Evolutionary conservation across 2,329 filamentous ascomycete genomes (phyloP), one percentile per base, ranked within the genome.

Genomic region (Sordariomycetes sp.): DNA sequence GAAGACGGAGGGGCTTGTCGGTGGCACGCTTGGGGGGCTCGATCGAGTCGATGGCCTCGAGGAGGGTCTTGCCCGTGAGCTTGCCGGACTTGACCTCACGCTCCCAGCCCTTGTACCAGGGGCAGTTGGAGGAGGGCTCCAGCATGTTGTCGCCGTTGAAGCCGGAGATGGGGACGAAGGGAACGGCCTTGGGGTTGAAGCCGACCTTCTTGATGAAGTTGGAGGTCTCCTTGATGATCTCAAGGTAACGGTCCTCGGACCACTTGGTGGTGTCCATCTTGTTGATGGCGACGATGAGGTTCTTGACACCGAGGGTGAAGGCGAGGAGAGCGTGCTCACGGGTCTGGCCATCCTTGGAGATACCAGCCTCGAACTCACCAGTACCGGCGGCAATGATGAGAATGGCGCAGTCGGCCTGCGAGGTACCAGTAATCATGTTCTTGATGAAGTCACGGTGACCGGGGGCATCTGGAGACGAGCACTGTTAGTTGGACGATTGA

Each of bases 391-490:
- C 94, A 81, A 99, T 99, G 83, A 99, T 97, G 85, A 99, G 92
- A 79, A 99, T 90, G 74, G 94, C 94, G 82, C 94, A 97, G 76
- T 99, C 94, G 72, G 94, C 94, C 89, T 97, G 94, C 79, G 94
- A 99, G 75, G 94, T 97, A 92, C 94, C 94, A 88, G 94, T 97
- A 80, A 99, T 99, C 94, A 99, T 99, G 92, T 97, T 99, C 93
- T 99, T 99, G 90, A 99, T 97, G 87, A 97, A 99, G 77, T 99
- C 94, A 94, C 94, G 93, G 82, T 99, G 94, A 81, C 94, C 94
- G 74, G 94, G 94, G 78, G 94, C 94, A 75, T 99, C 90, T 88
- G 67, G 59, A 50, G 7, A 53, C 16, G 11, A 18, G 1, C 0
- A 6, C n/a, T n/a, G 62, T 63, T 60, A 52, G 34, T n/a, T 16